Percentiles rank a stretch among this genome's conserved stretches.
Evolutionary conservation across 2,329 filamentous ascomycete species (phyloP).

Genomic region (Thielaviopsis populi): DNA sequence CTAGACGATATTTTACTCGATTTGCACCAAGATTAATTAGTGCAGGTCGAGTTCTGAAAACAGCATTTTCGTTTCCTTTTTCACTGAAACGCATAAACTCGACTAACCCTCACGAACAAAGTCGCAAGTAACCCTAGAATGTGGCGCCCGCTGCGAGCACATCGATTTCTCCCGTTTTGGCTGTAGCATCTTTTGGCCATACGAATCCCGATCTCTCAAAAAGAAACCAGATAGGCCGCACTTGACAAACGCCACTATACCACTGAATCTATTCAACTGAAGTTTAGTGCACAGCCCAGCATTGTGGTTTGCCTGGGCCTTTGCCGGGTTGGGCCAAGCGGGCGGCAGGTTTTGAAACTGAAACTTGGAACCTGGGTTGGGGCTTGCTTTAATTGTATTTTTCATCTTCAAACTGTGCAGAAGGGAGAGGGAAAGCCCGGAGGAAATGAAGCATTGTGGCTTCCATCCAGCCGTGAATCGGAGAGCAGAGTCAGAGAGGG

Average conservation of each 20-base stretch:
- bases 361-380: background rate
- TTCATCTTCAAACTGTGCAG: background rate
- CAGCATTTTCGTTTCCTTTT: too few species aligned
- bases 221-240: background rate
- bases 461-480: background rate
- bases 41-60: background rate
- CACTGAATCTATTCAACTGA: background rate
- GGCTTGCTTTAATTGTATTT: too few species aligned
- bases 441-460: conserved; percentile 2
- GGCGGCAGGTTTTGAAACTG: conserved; percentile 4
- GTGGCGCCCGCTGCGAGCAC: background rate
- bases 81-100: too few species aligned
- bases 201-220: background rate
- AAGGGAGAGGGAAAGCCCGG: background rate
- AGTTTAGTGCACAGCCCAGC: background rate
- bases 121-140: background rate
- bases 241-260: background rate
- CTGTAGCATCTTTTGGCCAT: background rate
- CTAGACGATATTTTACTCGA: background rate
- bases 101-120: too few species aligned
- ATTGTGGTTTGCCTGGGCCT: conserved; percentile 1
- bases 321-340: background rate
- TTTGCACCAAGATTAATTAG: background rate
- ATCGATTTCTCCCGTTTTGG: too few species aligned
- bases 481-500: background rate